A percentile compares a stretch with the other conserved stretches of the same genome.
phyloP scores from a whole-genome alignment of 1,284 basidiomycete species.

The Tilletia walkeri region DNA sequence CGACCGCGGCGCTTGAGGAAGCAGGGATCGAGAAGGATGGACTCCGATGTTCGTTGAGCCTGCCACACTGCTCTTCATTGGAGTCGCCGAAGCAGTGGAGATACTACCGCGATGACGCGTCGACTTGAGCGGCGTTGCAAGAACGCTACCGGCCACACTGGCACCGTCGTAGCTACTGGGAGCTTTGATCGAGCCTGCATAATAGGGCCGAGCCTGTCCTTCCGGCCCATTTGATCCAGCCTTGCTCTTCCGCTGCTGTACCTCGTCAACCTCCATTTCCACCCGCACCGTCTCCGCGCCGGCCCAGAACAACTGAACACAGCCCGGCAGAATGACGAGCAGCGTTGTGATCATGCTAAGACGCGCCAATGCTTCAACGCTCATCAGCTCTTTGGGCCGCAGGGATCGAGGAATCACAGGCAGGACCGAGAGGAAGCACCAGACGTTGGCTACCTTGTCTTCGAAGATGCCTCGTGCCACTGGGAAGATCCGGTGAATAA shows the following conservation, averaged over 20 bases:
- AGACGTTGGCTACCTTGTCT: slow-evolving; percentile 94
- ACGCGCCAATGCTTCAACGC: slow-evolving; percentile 44
- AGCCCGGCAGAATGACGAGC: slow-evolving; percentile 50
- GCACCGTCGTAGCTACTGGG: slow-evolving; percentile 6
- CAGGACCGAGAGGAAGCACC: slow-evolving; percentile 60
- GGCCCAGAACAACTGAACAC: slow-evolving; percentile 43
- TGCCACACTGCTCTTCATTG: not conserved
- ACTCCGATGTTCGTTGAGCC: not conserved
- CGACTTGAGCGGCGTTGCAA: not conserved
- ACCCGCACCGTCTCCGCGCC: slow-evolving; percentile 43
- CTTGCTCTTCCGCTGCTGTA: slow-evolving; percentile 9
- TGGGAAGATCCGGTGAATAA: slow-evolving; percentile 80
- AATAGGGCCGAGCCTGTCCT: not conserved
- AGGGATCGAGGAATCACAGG: slow-evolving; percentile 36
- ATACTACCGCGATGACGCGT: slow-evolving; percentile 8
- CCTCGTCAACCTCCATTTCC: slow-evolving; percentile 44
- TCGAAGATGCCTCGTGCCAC: slow-evolving; percentile 87
- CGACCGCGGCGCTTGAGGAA: not conserved
- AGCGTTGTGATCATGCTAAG: slow-evolving; percentile 56
- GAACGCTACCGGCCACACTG: not conserved
- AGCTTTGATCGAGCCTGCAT: not conserved
- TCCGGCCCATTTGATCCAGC: not conserved
- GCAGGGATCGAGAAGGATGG: not conserved
- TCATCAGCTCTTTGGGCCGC: slow-evolving; percentile 41
- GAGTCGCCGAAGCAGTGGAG: not conserved